Percentiles rank a stretch among this genome's conserved stretches.
These are phyloP conservation scores for Colletotrichum sp. DNA, from an alignment of 2,329 filamentous ascomycete species.

Conservation along the genomic window DNA sequence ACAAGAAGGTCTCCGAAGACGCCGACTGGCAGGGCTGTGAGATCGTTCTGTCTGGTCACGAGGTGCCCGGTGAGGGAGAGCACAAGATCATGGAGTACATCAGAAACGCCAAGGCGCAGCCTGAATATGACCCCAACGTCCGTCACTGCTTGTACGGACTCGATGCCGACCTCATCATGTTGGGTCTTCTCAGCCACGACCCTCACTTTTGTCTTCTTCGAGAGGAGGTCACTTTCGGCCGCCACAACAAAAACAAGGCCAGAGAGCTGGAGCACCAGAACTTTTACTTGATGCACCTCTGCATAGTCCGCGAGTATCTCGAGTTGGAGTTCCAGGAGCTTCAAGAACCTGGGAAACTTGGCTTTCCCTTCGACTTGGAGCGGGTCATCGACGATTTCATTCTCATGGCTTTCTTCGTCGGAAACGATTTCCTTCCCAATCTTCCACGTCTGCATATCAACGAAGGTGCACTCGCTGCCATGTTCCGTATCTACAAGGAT, in stretches of 20 bases:
- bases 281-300: constrained; percentile 96
- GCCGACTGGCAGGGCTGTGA: constrained; percentile 97
- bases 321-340: constrained; percentile 97
- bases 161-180: constrained; percentile 98
- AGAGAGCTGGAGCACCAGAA: constrained; percentile 99
- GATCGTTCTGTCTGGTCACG: constrained; percentile 94
- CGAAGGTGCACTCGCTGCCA: constrained; percentile 92
- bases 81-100: constrained; percentile 99
- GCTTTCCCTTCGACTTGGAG: constrained; percentile 90
- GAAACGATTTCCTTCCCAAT: constrained; percentile 98
- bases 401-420: constrained; percentile 98
- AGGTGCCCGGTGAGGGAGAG: constrained; percentile 96
- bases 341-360: constrained; percentile 72
- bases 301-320: constrained; percentile 95
- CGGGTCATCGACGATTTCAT: constrained; percentile 99
- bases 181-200: constrained; percentile 95
- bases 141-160: constrained; percentile 97
- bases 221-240: constrained; percentile 97
- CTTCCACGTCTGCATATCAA: constrained; percentile 97
- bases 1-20: constrained; percentile 97
- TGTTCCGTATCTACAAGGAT: constrained; percentile 97
- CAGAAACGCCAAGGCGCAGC: constrained; percentile 93
- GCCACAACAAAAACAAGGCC: constrained; percentile 84
- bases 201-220: constrained; percentile 97
- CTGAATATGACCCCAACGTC: constrained; percentile 88